Base-by-base conservation (phyloP, 257 asterid genomes). In the Prunella vulgaris region DNA sequence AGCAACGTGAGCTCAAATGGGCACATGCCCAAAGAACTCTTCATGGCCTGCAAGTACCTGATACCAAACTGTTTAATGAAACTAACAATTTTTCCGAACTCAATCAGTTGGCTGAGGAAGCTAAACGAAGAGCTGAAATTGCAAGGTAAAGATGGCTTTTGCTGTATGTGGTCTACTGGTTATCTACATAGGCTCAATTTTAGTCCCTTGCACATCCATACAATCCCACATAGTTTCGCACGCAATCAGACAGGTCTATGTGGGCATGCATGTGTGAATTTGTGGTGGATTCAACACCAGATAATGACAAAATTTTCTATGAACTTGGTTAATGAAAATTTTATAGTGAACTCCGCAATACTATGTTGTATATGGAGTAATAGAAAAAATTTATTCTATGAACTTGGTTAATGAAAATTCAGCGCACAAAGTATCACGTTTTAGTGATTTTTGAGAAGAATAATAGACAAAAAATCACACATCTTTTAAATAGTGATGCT, bases 1-100 rank as follows among this genome's bases (percentile, higher is more conserved):
- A 89, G 84, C 94, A 89, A 42, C 94, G 96, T 30, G 96, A 89
- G 76, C 96, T 89, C 53, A 78, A 78, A 71, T 89, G 96, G 96
- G 96, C 96, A 15, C 96, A 89, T 10, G 96, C 96, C 2, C 96
- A 89, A 49, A 83, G 96, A 72, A 89, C 96, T 60, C 96, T 89
- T 54, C 96, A 89, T 17, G 96, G 96, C n/a, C 80, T 89, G 70
- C 90, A 89, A 80, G 93, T 86, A 46, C 96, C 96, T 0, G 96
- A 86, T 59, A 81, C 96, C 72, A 86, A 89, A 79, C 33, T 89
- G 77, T 86, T 86, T 37, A 82, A 74, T 44, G 96, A 89, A 67
- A 70, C 74, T 30, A 86, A 77, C 72, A 89, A 85, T 67, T 89
- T 83, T 90, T 80, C 80, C 3, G 96, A 89, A 71, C 93, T 89